These are phyloP conservation scores for Allodekkera sacchari DNA, from an alignment of 805 yeast genomes.

Conservation along the genomic window DNA sequence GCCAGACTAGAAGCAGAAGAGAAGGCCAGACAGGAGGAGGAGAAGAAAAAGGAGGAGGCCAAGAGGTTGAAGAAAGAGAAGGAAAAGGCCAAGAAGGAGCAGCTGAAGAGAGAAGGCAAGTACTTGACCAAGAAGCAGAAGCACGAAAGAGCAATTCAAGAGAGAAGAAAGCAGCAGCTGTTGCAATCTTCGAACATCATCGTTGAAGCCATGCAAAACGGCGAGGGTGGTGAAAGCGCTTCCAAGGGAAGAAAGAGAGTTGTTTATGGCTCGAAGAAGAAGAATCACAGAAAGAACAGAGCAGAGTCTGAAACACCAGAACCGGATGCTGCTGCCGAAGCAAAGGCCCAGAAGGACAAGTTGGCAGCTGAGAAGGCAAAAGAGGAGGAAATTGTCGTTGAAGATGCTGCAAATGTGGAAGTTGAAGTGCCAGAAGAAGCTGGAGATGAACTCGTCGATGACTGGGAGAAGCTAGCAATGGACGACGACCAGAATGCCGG, in stretches of 20 bases:
- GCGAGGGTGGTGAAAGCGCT: slow-evolving; percentile 8
- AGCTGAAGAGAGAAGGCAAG: slow-evolving; percentile 94
- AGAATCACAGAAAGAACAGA: slow-evolving; percentile 28
- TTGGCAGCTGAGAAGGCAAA: slow-evolving; percentile 32
- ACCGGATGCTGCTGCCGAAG: neutral
- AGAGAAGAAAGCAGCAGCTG: slow-evolving; percentile 82
- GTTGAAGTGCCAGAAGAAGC: slow-evolving; percentile 36
- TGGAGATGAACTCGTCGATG: slow-evolving; percentile 51
- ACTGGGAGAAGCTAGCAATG: slow-evolving; percentile 73
- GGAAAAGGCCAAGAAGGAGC: slow-evolving; percentile 80
- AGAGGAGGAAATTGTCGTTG: slow-evolving; percentile 34
- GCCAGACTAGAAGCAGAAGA: slow-evolving; percentile 42
- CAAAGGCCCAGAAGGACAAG: slow-evolving; percentile 6
- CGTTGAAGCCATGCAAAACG: slow-evolving; percentile 61
- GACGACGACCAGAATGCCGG: slow-evolving; percentile 53
- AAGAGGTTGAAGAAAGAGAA: slow-evolving; percentile 71
- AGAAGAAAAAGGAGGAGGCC: slow-evolving; percentile 52
- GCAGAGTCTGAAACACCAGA: slow-evolving; percentile 10
- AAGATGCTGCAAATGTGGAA: slow-evolving; percentile 9
- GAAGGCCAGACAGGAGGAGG: slow-evolving; percentile 47
- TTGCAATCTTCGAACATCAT: slow-evolving; percentile 63
- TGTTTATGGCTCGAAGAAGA: slow-evolving; percentile 68
- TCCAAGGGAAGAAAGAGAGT: slow-evolving; percentile 51
- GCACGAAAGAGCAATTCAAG: slow-evolving; percentile 79
- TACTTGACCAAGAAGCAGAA: slow-evolving; percentile 89